These are phyloP conservation scores for Clonostachys rosea DNA, from an alignment of 2,329 filamentous ascomycete species.

Conservation along the genomic window DNA sequence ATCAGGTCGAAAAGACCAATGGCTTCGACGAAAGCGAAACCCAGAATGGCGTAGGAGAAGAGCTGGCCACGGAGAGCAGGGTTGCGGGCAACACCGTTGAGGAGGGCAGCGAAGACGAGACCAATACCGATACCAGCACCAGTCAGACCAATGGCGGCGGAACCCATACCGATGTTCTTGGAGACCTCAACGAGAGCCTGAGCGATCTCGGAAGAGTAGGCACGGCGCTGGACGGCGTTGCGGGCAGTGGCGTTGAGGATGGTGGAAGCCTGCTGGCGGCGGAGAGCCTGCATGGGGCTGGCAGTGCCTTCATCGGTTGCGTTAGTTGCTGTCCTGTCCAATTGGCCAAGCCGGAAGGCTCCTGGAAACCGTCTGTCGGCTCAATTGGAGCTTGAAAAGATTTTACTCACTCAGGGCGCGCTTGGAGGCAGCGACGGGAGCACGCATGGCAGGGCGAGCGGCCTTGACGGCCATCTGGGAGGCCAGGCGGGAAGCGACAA, in stretches of 20 bases:
- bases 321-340: constrained; percentile 1
- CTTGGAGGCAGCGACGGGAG: constrained; percentile 63
- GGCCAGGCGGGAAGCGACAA: constrained; percentile 74
- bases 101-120: constrained; percentile 87
- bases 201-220: constrained; percentile 86
- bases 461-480: constrained; percentile 73
- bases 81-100: constrained; percentile 90
- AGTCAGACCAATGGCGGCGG: constrained; percentile 86
- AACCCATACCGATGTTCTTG: constrained; percentile 86
- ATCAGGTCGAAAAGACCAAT: constrained; percentile 86
- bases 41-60: constrained; percentile 93
- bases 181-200: constrained; percentile 85
- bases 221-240: constrained; percentile 63
- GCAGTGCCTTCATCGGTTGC: constrained; percentile 38
- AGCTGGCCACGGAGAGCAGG: constrained; percentile 91
- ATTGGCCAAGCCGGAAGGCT: background rate
- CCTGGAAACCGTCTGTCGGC: constrained; percentile 1
- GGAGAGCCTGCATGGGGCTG: constrained; percentile 67
- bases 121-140: constrained; percentile 94
- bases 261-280: constrained; percentile 66
- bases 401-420: constrained; percentile 68
- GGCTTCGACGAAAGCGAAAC: constrained; percentile 93
- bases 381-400: constrained; percentile 23
- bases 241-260: constrained; percentile 63
- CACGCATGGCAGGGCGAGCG: constrained; percentile 70